phyloP scores from a whole-genome alignment of 768 basidiomycete genomes.

The Macrolepiota fuliginosa region DNA sequence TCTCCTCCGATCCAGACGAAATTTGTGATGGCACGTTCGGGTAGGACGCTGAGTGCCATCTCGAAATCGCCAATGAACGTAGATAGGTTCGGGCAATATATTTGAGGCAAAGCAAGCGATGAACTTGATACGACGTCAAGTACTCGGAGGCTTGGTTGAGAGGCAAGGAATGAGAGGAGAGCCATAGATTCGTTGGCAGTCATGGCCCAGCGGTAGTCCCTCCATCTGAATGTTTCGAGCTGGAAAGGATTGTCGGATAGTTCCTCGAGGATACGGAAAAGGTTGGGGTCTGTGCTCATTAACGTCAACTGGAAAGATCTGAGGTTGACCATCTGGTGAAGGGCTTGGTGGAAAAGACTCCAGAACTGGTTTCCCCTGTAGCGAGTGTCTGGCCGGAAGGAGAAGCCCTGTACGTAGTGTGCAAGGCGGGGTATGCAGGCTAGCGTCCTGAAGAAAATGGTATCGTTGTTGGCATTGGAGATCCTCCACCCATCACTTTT shows the following conservation, averaged over 20 bases:
- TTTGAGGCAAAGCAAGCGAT: not conserved
- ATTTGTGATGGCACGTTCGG: not conserved
- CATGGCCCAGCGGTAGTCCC: conserved; percentile 6
- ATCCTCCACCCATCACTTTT: not conserved
- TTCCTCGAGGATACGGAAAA: not conserved
- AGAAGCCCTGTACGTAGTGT: not conserved
- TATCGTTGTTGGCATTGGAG: not conserved
- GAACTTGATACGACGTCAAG: not conserved
- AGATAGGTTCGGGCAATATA: not conserved
- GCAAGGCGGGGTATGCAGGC: not conserved
- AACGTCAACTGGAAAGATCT: not conserved
- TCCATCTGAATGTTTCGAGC: not conserved
- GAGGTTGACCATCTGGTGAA: not conserved
- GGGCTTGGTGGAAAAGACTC: not conserved
- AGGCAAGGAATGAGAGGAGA: conserved; percentile 6
- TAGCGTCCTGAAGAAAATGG: not conserved
- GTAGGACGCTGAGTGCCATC: not conserved
- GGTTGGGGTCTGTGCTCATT: not conserved
- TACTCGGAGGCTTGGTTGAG: conserved; percentile 1
- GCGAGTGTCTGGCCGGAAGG: not conserved
- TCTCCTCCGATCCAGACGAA: not conserved
- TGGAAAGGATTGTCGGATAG: not conserved
- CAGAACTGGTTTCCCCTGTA: not conserved
- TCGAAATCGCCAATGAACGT: conserved; percentile 2
- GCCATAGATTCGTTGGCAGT: not conserved